A percentile compares a stretch with the other conserved stretches of the same genome.
Conservation (phyloP, 2,329 filamentous ascomycete species). For the Byssochlamys sp. region DNA sequence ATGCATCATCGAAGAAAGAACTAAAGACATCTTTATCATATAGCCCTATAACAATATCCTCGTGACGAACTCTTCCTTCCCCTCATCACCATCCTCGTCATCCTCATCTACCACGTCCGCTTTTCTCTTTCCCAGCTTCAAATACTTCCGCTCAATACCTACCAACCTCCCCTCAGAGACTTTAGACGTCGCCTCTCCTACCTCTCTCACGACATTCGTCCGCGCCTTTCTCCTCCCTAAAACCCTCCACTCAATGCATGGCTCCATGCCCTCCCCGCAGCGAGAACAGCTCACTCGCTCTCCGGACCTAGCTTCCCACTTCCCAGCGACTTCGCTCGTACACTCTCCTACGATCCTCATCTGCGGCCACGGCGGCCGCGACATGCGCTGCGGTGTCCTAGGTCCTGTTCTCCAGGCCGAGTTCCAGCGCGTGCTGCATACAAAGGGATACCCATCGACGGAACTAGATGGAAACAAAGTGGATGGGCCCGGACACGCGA, state of each 20-base stretch:
- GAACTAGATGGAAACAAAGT: slow-evolving; percentile 10
- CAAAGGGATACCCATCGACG: slow-evolving; percentile 20
- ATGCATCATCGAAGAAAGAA: background rate
- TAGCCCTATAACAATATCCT: slow-evolving; percentile 78
- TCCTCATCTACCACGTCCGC: slow-evolving; percentile 41
- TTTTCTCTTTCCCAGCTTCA: slow-evolving; percentile 74
- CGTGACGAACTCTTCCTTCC: slow-evolving; percentile 66
- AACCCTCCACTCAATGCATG: slow-evolving; percentile 24
- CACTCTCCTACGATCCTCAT: slow-evolving; percentile 55
- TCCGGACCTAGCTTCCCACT: slow-evolving; percentile 38
- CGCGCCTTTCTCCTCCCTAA: slow-evolving; percentile 32
- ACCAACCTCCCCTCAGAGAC: slow-evolving; percentile 45
- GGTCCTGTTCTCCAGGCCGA: slow-evolving; percentile 63
- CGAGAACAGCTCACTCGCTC: slow-evolving; percentile 35
- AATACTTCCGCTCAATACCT: slow-evolving; percentile 64
- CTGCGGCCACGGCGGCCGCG: slow-evolving; percentile 76
- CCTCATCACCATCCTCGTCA: slow-evolving; percentile 36
- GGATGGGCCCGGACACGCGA: slow-evolving; percentile 24
- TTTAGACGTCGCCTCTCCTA: slow-evolving; percentile 21
- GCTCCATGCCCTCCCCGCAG: slow-evolving; percentile 19
- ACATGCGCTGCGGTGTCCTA: slow-evolving; percentile 70
- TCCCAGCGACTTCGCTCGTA: slow-evolving; percentile 56
- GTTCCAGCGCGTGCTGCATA: slow-evolving; percentile 46
- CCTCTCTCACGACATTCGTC: slow-evolving; percentile 36
- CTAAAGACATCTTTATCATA: background rate